Percentiles rank a stretch among this genome's conserved stretches.
phyloP scores from a whole-genome alignment of 108 stramenopile species.

The Nannochloropsis granulata region DNA sequence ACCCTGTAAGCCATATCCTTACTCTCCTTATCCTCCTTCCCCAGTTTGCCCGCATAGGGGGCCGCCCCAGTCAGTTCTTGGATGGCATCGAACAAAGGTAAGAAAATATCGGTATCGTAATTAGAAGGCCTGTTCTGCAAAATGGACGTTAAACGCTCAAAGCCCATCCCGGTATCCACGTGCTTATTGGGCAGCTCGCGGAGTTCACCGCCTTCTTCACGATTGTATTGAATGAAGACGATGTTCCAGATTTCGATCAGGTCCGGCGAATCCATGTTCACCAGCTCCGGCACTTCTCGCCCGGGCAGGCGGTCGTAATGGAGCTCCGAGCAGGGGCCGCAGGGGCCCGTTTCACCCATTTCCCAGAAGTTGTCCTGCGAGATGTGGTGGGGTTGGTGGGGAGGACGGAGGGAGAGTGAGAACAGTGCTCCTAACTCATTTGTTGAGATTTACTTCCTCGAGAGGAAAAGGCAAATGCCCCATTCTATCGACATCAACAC shows the following conservation, averaged over 20 bases:
- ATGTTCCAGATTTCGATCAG: conserved; percentile 70
- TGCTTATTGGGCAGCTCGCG: conserved; percentile 78
- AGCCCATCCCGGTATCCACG: conserved; percentile 99
- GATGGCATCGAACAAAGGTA: conserved; percentile 84
- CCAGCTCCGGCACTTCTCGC: conserved; percentile 67
- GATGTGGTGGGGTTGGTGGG: conserved; percentile 61
- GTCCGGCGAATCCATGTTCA: conserved; percentile 84
- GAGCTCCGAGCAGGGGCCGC: conserved; percentile 79
- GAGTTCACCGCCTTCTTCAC: conserved; percentile 64
- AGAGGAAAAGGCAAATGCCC: too few species aligned
- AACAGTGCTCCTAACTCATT: conserved; percentile 47
- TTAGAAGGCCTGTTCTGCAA: conserved; percentile 83
- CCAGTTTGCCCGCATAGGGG: conserved; percentile 78
- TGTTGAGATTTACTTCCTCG: background rate
- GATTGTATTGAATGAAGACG: conserved; percentile 83
- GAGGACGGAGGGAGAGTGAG: conserved; percentile 66
- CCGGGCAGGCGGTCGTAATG: conserved; percentile 95
- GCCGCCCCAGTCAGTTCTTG: conserved; percentile 58
- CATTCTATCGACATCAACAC: too few species aligned
- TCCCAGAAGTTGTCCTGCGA: conserved; percentile 95
- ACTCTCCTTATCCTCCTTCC: conserved; percentile 63
- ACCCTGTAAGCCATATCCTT: conserved; percentile 98
- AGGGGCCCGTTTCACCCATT: conserved; percentile 94
- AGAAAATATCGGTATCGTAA: conserved; percentile 97
- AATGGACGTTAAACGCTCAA: conserved; percentile 87